These are phyloP conservation scores for Backusella tuberculispora DNA, from an alignment of 192 early-diverging fungal genomes.

Conservation along the genomic window DNA sequence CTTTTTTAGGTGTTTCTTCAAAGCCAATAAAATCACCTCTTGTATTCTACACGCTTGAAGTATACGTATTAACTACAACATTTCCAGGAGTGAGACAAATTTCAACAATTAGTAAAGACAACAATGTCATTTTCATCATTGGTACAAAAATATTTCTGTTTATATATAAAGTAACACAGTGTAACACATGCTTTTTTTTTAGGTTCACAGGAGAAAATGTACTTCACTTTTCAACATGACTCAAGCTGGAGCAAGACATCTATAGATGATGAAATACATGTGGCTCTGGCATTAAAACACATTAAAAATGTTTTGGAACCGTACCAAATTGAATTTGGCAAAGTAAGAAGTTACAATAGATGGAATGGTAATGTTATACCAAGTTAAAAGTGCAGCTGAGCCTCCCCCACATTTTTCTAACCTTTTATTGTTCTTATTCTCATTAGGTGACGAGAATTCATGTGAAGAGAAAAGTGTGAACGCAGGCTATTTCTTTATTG, in stretches of 20 bases:
- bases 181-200: background rate
- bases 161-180: background rate
- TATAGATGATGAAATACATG: conserved; percentile 16
- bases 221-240: conserved; percentile 16
- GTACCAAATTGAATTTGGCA: conserved; percentile 27
- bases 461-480: conserved; percentile 25
- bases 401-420: background rate
- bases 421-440: background rate
- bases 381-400: background rate
- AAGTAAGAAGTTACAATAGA: conserved; percentile 2
- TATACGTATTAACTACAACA: conserved; percentile 15
- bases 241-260: conserved; percentile 20
- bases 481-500: conserved; percentile 27
- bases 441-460: conserved; percentile 9
- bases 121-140: conserved; percentile 24
- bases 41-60: conserved; percentile 28
- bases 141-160: conserved; percentile 23
- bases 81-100: conserved; percentile 23
- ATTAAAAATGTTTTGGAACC: conserved; percentile 23
- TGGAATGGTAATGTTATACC: conserved; percentile 19
- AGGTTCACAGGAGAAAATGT: conserved; percentile 16
- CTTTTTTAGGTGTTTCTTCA: background rate
- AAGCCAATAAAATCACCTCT: background rate
- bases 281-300: conserved; percentile 5
- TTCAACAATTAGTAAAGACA: conserved; percentile 19